These are phyloP conservation scores for Pleurotus tuber-regium DNA, from an alignment of 768 basidiomycete genomes.

Conservation along the genomic window DNA sequence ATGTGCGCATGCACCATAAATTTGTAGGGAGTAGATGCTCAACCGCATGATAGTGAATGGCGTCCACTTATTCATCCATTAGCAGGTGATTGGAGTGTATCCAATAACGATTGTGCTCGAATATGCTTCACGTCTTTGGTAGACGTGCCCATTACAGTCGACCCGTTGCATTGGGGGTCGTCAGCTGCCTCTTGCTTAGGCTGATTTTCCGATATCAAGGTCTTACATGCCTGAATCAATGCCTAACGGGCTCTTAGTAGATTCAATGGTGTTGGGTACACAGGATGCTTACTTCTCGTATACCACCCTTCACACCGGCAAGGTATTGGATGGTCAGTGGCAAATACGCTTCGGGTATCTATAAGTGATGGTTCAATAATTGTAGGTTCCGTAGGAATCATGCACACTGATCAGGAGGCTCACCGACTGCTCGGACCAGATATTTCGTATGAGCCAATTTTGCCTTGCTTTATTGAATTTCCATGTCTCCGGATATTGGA, in stretches of 20 bases:
- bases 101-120: background rate
- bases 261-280: too few species aligned
- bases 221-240: background rate
- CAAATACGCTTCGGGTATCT: slow-evolving; percentile 56
- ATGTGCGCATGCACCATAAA: too few species aligned
- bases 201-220: background rate
- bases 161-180: background rate
- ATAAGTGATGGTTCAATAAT: too few species aligned
- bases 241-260: background rate
- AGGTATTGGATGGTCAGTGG: slow-evolving; percentile 45
- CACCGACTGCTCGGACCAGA: slow-evolving; percentile 51
- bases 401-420: too few species aligned
- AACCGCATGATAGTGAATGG: too few species aligned
- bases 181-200: background rate
- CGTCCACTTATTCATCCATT: too few species aligned
- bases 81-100: too few species aligned
- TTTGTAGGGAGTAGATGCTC: too few species aligned
- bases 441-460: slow-evolving; percentile 70
- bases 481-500: slow-evolving; percentile 49
- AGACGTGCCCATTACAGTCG: background rate
- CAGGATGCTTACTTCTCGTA: slow-evolving; percentile 32
- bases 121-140: background rate
- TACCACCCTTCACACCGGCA: slow-evolving; percentile 45
- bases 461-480: slow-evolving; percentile 76
- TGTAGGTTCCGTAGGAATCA: too few species aligned